Evolutionary conservation across 78 protist species (phyloP).

Genomic region (Dictyostelium discoideum): dicty_2.7 NC_007089.4:1237001-1237500

Average conservation of each 20-base stretch:
- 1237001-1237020: slow-evolving; percentile 14
- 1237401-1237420: slow-evolving; percentile 33
- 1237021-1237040: background rate
- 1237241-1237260: slow-evolving; percentile 2
- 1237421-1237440: slow-evolving; percentile 18
- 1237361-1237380: slow-evolving; percentile 46
- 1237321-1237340: slow-evolving; percentile 8
- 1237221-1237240: background rate
- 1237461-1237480: background rate
- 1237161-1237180: background rate
- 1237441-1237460: background rate
- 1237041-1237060: background rate
- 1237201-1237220: background rate
- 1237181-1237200: background rate
- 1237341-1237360: background rate
- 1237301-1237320: slow-evolving; percentile 21
- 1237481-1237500: background rate
- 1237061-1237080: background rate
- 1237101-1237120: background rate
- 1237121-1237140: background rate
- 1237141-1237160: background rate
- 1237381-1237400: slow-evolving; percentile 67
- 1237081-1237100: background rate
- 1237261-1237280: slow-evolving; percentile 20
- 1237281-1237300: slow-evolving; percentile 37